A percentile compares a stretch with the other conserved stretches of the same genome.
These are phyloP conservation scores for Phytophthora pluvialis DNA, from an alignment of 352 stramenopile genomes.

Conservation along the genomic window DNA sequence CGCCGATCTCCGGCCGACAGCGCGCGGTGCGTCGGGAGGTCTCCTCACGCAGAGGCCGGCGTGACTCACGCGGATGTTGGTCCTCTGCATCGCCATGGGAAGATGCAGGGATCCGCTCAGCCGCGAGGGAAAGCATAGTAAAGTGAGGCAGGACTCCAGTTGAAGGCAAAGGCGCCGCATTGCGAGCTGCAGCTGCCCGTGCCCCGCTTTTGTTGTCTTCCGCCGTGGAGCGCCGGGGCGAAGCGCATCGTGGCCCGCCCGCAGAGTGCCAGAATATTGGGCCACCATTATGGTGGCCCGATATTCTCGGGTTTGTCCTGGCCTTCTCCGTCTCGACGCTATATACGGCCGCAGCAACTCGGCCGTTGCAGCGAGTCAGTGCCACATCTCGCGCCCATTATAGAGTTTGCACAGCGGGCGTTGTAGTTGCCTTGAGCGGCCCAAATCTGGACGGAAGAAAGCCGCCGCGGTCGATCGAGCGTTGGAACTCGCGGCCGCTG, in stretches of 20 bases:
- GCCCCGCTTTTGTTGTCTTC: conserved; percentile 33
- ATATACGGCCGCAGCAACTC: not conserved
- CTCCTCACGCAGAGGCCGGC: conserved; percentile 1
- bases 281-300: not conserved
- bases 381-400: conserved; percentile 6
- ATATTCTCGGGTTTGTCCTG: too few species aligned
- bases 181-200: conserved; percentile 13
- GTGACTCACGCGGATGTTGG: conserved; percentile 18
- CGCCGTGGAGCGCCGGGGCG: conserved; percentile 23
- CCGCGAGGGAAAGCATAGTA: conserved; percentile 6
- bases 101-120: conserved; percentile 26
- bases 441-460: conserved; percentile 23
- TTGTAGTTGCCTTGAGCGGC: conserved; percentile 11
- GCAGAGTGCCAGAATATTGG: conserved; percentile 9
- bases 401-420: conserved; percentile 2
- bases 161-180: conserved; percentile 25
- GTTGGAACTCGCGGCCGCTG: not conserved
- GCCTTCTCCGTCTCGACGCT: too few species aligned
- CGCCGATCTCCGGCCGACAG: not conserved
- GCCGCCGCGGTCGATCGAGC: conserved; percentile 13
- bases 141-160: conserved; percentile 13
- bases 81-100: conserved; percentile 18
- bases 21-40: conserved; percentile 12
- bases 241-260: conserved; percentile 1
- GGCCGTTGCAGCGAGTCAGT: conserved; percentile 15